Evolutionary conservation across 139 green algal species (phyloP).

Genomic region (Closterium sp.): DNA sequence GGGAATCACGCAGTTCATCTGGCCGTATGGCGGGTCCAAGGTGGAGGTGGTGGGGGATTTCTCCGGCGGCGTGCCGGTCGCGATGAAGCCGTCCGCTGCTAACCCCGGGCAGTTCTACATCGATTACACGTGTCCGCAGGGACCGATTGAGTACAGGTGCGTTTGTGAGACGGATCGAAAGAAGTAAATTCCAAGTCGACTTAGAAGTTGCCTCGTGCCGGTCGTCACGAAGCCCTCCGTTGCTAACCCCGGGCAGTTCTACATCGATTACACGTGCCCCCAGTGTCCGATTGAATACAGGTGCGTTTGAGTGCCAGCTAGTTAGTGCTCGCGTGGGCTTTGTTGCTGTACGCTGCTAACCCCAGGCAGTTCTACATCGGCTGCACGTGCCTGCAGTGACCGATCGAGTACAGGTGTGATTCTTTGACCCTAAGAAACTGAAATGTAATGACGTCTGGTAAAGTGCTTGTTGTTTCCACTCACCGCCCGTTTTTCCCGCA

Average conservation of each 20-base stretch:
- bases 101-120: constrained; percentile 41
- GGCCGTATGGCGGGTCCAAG: constrained; percentile 40
- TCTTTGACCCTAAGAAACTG: too few relatives aligned
- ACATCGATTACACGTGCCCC: constrained; percentile 36
- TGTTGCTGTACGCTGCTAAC: not conserved
- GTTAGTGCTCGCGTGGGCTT: not conserved
- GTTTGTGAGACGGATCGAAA: too few relatives aligned
- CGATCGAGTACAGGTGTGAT: constrained; percentile 50
- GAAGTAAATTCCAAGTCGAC: too few relatives aligned
- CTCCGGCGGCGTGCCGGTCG: constrained; percentile 18
- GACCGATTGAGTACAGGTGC: constrained; percentile 43
- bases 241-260: constrained; percentile 25
- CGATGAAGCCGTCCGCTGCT: constrained; percentile 24
- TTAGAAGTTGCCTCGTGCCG: not conserved
- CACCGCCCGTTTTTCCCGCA: not conserved
- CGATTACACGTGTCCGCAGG: constrained; percentile 43
- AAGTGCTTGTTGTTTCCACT: too few relatives aligned
- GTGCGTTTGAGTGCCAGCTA: not conserved
- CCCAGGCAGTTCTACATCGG: constrained; percentile 40
- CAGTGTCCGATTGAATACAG: constrained; percentile 46
- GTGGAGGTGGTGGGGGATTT: constrained; percentile 45
- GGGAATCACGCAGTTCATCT: constrained; percentile 46
- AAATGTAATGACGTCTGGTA: too few relatives aligned
- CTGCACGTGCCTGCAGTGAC: constrained; percentile 31
- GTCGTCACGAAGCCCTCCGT: constrained; percentile 27